phyloP scores from a whole-genome alignment of 345 rosid species.

The Erodium maritimum region DNA sequence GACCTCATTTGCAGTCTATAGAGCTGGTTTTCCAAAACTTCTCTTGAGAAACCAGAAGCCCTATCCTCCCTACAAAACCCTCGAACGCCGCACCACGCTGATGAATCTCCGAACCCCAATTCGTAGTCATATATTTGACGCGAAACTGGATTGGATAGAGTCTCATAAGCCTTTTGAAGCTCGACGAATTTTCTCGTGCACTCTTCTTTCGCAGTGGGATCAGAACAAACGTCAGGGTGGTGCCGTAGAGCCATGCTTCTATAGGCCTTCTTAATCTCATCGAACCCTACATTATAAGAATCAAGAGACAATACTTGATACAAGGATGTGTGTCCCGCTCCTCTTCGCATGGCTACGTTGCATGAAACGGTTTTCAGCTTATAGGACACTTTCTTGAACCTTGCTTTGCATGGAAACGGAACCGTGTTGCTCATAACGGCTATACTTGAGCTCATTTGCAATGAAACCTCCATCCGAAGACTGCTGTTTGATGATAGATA shows the following conservation, averaged over 20 bases:
- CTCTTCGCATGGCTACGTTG: constrained; percentile 7
- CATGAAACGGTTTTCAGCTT: constrained; percentile 8
- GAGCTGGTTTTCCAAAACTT: constrained; percentile 30
- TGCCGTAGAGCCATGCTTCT: constrained; percentile 28
- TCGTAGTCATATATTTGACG: constrained; percentile 21
- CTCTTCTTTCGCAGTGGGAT: constrained; percentile 16
- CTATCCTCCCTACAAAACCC: constrained; percentile 4
- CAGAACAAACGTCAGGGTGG: constrained; percentile 35
- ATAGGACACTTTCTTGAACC: background rate
- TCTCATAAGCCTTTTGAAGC: constrained; percentile 35
- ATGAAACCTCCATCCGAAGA: too few relatives aligned
- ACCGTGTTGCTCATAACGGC: background rate
- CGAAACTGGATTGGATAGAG: constrained; percentile 21
- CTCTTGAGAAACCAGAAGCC: constrained; percentile 6
- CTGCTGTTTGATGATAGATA: too few relatives aligned
- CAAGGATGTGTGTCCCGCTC: constrained; percentile 8
- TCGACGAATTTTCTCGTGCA: constrained; percentile 20
- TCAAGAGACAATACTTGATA: constrained; percentile 26
- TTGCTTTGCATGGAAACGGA: background rate
- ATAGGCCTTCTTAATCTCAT: constrained; percentile 35
- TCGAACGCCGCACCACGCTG: background rate
- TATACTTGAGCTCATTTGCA: too few relatives aligned
- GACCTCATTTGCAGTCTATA: constrained; percentile 19
- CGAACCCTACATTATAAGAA: constrained; percentile 16
- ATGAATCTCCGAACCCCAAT: constrained; percentile 12